These are phyloP conservation scores for Anethum foeniculum DNA, from an alignment of 140 eudicot genomes.

Conservation along the genomic window DNA sequence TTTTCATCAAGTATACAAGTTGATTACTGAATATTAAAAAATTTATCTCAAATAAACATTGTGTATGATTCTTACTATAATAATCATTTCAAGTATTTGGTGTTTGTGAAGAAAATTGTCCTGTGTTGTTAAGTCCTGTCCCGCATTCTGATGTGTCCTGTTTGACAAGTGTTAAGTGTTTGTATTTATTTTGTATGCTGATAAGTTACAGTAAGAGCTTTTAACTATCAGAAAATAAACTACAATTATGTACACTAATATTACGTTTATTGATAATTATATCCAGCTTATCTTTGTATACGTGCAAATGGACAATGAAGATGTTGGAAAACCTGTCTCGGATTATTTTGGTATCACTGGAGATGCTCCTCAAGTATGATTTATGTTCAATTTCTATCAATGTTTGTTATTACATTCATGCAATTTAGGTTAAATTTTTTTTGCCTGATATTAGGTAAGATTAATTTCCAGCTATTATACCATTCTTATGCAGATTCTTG, in stretches of 20 bases:
- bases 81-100: neutral
- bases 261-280: conserved; percentile 2
- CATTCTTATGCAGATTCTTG: conserved; percentile 58
- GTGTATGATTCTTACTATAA: neutral
- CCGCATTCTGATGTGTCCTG: neutral
- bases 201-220: neutral
- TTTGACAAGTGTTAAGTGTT: neutral
- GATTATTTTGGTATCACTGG: conserved; percentile 86
- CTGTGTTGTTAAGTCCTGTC: neutral
- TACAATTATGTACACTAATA: neutral
- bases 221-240: neutral
- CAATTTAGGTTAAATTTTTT: neutral
- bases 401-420: conserved; percentile 3
- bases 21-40: neutral
- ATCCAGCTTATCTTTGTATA: conserved; percentile 71
- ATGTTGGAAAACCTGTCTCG: conserved; percentile 73
- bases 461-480: conserved; percentile 1
- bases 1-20: neutral
- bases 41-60: neutral
- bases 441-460: neutral
- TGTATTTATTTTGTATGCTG: conserved; percentile 3
- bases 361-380: conserved; percentile 62
- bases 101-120: neutral
- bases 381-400: neutral
- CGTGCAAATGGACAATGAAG: conserved; percentile 81